Evolutionary conservation across 352 stramenopile species (phyloP).

Genomic region (Globisporangium rhizosaccharum): DNA sequence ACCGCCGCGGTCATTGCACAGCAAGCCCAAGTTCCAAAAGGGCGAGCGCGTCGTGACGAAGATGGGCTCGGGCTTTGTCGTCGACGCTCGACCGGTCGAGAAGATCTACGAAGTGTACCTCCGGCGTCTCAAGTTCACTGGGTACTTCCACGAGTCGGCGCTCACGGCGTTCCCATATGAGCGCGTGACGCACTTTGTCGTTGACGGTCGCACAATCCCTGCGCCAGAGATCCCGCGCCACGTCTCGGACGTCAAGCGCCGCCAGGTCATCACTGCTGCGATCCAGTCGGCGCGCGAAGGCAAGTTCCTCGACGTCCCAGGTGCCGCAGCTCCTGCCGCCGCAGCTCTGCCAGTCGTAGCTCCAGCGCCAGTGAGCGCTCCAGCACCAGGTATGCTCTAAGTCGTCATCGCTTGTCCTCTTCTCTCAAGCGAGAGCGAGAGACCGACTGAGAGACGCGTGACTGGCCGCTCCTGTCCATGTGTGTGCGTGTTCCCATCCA

Average conservation of each 20-base stretch:
- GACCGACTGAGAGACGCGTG: too few relatives aligned
- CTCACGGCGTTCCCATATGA: conserved; percentile 77
- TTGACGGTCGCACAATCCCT: conserved; percentile 64
- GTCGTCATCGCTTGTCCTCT: background rate
- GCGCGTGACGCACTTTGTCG: conserved; percentile 80
- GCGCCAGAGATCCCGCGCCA: conserved; percentile 65
- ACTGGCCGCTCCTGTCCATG: background rate
- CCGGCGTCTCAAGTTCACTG: conserved; percentile 61
- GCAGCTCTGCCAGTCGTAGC: background rate
- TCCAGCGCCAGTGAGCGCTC: background rate
- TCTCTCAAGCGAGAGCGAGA: background rate
- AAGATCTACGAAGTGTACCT: conserved; percentile 79
- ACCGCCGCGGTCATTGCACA: conserved; percentile 15
- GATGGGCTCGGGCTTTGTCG: conserved; percentile 78
- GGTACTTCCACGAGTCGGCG: conserved; percentile 69
- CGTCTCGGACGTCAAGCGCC: conserved; percentile 58
- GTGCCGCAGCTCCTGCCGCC: background rate
- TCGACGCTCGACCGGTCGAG: conserved; percentile 45
- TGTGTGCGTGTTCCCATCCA: too few relatives aligned
- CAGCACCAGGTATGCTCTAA: conserved; percentile 1
- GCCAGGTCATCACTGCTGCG: conserved; percentile 58
- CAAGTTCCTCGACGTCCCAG: conserved; percentile 8
- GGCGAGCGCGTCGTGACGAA: conserved; percentile 70
- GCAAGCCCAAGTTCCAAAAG: conserved; percentile 65
- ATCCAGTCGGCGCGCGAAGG: conserved; percentile 56